A percentile compares a stretch with the other conserved stretches of the same genome.
phyloP scores from a whole-genome alignment of 345 rosid species.

The Brassica rapa region DNA sequence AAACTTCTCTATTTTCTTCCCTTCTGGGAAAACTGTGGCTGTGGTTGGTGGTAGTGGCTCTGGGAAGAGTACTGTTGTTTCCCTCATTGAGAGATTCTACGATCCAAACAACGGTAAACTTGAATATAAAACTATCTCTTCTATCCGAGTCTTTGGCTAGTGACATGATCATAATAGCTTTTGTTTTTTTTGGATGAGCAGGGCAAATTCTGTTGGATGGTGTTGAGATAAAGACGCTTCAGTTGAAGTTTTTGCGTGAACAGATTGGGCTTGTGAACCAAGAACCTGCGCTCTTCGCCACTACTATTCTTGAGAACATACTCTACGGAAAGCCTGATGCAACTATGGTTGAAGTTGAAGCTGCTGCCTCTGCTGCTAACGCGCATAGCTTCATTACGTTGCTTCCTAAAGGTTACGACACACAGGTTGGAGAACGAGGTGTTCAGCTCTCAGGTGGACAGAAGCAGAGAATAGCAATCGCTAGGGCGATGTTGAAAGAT shows the following conservation, averaged over 20 bases:
- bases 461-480: slow-evolving; percentile 96
- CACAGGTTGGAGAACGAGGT: slow-evolving; percentile 99
- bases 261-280: slow-evolving; percentile 98
- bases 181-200: slow-evolving; percentile 41
- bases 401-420: slow-evolving; percentile 93
- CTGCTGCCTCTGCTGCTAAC: slow-evolving; percentile 88
- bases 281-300: slow-evolving; percentile 97
- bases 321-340: slow-evolving; percentile 92
- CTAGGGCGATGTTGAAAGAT: slow-evolving; percentile 96
- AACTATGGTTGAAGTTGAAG: slow-evolving; percentile 88
- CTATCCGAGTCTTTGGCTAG: slow-evolving; percentile 6
- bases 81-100: slow-evolving; percentile 90
- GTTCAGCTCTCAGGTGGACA: slow-evolving; percentile 98
- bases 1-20: slow-evolving; percentile 83
- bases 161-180: slow-evolving; percentile 20
- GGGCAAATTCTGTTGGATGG: slow-evolving; percentile 90
- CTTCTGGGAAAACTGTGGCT: slow-evolving; percentile 95
- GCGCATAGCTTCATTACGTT: slow-evolving; percentile 90
- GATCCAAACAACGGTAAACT: slow-evolving; percentile 86
- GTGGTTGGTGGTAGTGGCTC: slow-evolving; percentile 99
- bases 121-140: background rate
- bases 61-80: slow-evolving; percentile 98
- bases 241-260: slow-evolving; percentile 83
- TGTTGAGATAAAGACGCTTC: slow-evolving; percentile 84
- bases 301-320: slow-evolving; percentile 90